Evolutionary conservation across 768 basidiomycete genomes (phyloP), one percentile per base, ranked within the genome.

Genomic region (Lactarius deliciosus): DNA sequence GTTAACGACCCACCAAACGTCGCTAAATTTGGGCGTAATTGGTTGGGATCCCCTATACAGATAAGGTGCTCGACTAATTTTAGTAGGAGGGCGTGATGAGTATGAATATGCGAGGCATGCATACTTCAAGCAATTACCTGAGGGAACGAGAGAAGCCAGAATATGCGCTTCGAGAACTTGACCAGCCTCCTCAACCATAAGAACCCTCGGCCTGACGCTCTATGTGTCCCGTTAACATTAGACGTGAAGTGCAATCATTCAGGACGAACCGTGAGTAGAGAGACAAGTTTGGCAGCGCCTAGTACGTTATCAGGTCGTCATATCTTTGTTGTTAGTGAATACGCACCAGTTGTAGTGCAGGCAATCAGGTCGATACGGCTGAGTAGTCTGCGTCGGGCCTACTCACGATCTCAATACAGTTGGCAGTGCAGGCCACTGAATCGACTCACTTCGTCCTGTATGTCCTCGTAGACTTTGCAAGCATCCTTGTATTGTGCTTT

Each of bases 161-260:
- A 92, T 80, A 67, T 92, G 91, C 3, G 91, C 87, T 75, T 92
- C 91, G 38, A 92, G 80, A 1, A 92, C 88, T 75, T 93, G 91
- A 0, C 91, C 91, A 0, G 91, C 91, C 73, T 92, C 91, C 73
- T 93, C 90, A 0, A 92, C 87, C 58, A 92, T 76, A 58, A 91
- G 73, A 0, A 91, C 83, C 38, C 79, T 81, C 0, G 90, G 90
- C 7, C 73, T 76, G 7, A 91, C 72, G 15, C 83, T 82, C 88
- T 90, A 60, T 1, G 36, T 16, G 20, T 18, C 55, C 3, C 69
- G 63, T 65, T 20, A 60, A 50, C 20, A 56, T 6, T 0, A 22
- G 16, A 36, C 47, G 34, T 5, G 1, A 15, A 2, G 11, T 16
- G 32, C 13, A 11, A 53, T 38, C 10, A 28, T 18, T 41, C 34